Evolutionary conservation across 768 basidiomycete genomes (phyloP).

Genomic region (Lactifluus echinatus): DNA sequence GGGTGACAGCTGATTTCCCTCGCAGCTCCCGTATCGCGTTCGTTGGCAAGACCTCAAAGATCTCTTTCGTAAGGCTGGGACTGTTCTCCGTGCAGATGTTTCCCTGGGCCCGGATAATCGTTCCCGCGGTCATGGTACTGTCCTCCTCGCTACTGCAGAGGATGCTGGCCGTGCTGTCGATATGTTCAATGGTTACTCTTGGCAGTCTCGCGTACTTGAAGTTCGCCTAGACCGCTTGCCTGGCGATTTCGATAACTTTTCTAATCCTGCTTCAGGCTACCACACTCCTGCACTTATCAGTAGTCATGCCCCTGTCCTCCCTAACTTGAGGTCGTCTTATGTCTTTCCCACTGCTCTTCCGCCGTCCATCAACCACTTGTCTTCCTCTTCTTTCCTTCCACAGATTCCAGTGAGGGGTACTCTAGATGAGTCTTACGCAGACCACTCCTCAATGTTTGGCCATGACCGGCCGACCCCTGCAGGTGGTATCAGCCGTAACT

Average conservation of each 20-base stretch:
- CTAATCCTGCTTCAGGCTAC: slow-evolving; percentile 5
- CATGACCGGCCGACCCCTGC: slow-evolving; percentile 24
- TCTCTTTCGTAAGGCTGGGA: slow-evolving; percentile 91
- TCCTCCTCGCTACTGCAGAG: slow-evolving; percentile 87
- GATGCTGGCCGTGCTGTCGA: slow-evolving; percentile 93
- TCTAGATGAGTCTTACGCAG: slow-evolving; percentile 16
- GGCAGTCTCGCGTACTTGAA: slow-evolving; percentile 90
- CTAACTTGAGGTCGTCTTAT: slow-evolving; percentile 4
- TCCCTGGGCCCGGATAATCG: slow-evolving; percentile 73
- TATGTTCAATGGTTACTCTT: slow-evolving; percentile 94
- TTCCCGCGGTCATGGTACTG: slow-evolving; percentile 89
- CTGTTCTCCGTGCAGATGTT: slow-evolving; percentile 43
- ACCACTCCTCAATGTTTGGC: slow-evolving; percentile 24
- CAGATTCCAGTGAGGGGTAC: slow-evolving; percentile 8
- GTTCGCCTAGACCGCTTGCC: slow-evolving; percentile 80
- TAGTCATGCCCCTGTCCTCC: slow-evolving; percentile 7
- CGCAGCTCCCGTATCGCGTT: slow-evolving; percentile 88
- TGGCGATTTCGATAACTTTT: slow-evolving; percentile 25
- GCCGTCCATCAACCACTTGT: slow-evolving; percentile 10
- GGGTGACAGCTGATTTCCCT: background rate
- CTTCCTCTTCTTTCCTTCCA: slow-evolving; percentile 18
- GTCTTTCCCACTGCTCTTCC: slow-evolving; percentile 1
- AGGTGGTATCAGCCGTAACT: slow-evolving; percentile 38
- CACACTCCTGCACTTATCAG: slow-evolving; percentile 9
- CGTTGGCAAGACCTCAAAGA: slow-evolving; percentile 99